phyloP scores from a whole-genome alignment of 192 early-diverging fungal species.

The Coemansia sp. region DNA sequence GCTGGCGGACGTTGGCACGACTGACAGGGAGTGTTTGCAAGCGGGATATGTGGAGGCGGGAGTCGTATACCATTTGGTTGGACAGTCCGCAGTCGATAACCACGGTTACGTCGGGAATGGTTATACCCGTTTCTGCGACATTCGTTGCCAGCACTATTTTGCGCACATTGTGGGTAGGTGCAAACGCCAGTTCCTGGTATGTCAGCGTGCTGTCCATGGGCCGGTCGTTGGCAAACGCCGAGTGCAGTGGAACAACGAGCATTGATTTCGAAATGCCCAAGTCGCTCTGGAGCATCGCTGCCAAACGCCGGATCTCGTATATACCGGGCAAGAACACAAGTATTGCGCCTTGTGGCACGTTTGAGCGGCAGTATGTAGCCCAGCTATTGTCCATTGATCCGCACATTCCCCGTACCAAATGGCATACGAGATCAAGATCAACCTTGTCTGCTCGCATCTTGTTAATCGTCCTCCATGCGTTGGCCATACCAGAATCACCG shows the following conservation, averaged over 20 bases:
- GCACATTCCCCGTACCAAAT: neutral
- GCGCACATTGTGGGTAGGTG: constrained; percentile 55
- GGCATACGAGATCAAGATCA: neutral
- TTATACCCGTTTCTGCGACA: constrained; percentile 68
- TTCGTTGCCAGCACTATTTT: constrained; percentile 89
- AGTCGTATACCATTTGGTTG: constrained; percentile 63
- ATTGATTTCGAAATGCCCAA: neutral
- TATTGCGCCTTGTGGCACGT: constrained; percentile 55
- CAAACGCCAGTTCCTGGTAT: constrained; percentile 55
- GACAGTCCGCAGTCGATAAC: constrained; percentile 70
- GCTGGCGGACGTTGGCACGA: constrained; percentile 59
- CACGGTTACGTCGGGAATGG: constrained; percentile 67
- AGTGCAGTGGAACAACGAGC: constrained; percentile 63
- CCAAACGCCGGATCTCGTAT: constrained; percentile 68
- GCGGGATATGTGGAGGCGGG: constrained; percentile 57
- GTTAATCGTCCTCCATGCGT: neutral
- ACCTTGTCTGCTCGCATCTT: neutral
- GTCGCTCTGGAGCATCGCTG: constrained; percentile 53
- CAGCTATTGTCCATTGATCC: neutral
- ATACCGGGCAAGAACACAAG: constrained; percentile 73
- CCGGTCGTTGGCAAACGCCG: constrained; percentile 44
- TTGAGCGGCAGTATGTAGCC: neutral
- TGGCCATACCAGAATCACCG: neutral
- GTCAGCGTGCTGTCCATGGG: constrained; percentile 1
- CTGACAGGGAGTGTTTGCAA: constrained; percentile 52